A percentile compares a stretch with the other conserved stretches of the same genome.
Conservation (phyloP, 1,284 basidiomycete genomes). For the Agaricales sp. region DNA sequence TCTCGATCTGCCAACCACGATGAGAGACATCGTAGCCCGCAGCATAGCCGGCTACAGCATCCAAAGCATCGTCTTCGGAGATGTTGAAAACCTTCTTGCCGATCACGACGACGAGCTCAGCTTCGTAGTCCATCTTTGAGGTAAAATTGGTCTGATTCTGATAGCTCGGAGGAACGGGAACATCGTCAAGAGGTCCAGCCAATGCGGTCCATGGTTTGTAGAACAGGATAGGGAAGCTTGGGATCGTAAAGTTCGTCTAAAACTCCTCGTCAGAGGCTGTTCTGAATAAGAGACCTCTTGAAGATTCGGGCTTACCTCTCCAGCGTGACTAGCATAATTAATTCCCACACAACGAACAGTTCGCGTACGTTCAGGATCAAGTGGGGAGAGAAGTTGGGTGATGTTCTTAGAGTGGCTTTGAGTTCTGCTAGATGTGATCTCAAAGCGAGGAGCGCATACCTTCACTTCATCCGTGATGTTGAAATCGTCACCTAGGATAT, state of each 20-base stretch:
- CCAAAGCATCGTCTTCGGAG: slow-evolving; percentile 29
- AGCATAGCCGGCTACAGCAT: slow-evolving; percentile 29
- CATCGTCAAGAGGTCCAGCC: slow-evolving; percentile 24
- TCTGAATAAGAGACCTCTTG: no score
- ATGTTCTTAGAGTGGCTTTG: slow-evolving; percentile 20
- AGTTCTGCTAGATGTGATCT: no score
- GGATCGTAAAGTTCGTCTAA: slow-evolving; percentile 23
- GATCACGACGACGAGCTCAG: slow-evolving; percentile 34
- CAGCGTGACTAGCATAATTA: slow-evolving; percentile 26
- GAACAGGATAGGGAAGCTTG: slow-evolving; percentile 19
- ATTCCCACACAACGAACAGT: slow-evolving; percentile 27
- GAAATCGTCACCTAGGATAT: slow-evolving; percentile 28
- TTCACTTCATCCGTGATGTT: slow-evolving; percentile 25
- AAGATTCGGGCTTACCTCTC: no score
- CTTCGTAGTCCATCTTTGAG: slow-evolving; percentile 32
- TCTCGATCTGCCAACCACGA: slow-evolving; percentile 32
- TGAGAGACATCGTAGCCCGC: slow-evolving; percentile 32
- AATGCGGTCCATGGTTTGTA: slow-evolving; percentile 32
- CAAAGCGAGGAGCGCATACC: slow-evolving; percentile 13
- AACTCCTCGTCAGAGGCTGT: no score
- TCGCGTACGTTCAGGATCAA: slow-evolving; percentile 22
- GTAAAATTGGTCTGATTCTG: slow-evolving; percentile 31
- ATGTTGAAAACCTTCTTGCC: slow-evolving; percentile 32
- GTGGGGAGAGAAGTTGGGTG: slow-evolving; percentile 23
- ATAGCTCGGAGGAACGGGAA: slow-evolving; percentile 26